Base-by-base conservation (phyloP, 208 protist genomes). In the Tritrichomonas foetus region DNA sequence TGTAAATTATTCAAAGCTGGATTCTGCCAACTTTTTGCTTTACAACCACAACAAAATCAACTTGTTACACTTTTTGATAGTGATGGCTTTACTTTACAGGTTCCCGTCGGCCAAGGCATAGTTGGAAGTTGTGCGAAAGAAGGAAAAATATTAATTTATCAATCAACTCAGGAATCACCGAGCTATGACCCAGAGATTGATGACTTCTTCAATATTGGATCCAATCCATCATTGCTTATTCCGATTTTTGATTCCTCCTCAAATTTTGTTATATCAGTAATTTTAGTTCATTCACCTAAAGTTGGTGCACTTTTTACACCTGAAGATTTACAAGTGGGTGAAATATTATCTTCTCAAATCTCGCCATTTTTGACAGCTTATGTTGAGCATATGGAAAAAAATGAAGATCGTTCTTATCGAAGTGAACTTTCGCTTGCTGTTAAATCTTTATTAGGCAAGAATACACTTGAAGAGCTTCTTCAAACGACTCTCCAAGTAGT, bases 31-130 rank as follows among this genome's bases (percentile, higher is more conserved):
- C 13, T 82, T 47, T 82, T 82, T 39, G 50, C 74, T 9, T 41
- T 82, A 9, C 74, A 82, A 82, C 74, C 74, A 1, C 74, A 82
- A 39, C 74, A 82, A 82, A 82, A 82, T 82, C 74, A 82, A 50
- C 33, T 82, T 20, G 41, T 50, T 30, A 47, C 74, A 50, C 41
- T 50, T 50, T 47, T 82, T 50, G 74, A 82, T 50, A 82, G 50
- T 82, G 74, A 82, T 50, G 2, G 41, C 8, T 82, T 82, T 27
- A 82, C 74, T 49, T 27, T 82, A 50, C 74, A 82, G 27, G 74
- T 82, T 50, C 74, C 74, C 50, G 11, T 82, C 8, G 74, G 74
- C 14, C 74, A 39, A 50, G 74, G 74, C 8, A 82, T 82, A n/a
- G 74, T 82, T 27, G 74, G 74, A 25, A 47, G 74, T 8, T 82